These are phyloP conservation scores for Chaetothyriales sp. DNA, from an alignment of 2,329 filamentous ascomycete species.

Conservation along the genomic window DNA sequence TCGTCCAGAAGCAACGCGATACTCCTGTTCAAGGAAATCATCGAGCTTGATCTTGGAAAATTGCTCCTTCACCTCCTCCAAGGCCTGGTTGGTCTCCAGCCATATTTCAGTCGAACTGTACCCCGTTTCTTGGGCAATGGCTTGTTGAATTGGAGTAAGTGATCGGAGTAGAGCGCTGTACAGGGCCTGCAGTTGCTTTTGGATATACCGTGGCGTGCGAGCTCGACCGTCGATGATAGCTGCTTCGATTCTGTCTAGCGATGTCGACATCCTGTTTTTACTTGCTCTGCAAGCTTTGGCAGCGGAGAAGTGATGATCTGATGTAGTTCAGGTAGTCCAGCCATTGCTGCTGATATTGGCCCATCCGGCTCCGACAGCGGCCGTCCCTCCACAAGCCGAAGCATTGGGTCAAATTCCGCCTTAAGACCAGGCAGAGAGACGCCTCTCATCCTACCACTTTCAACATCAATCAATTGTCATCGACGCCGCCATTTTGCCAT, in stretches of 20 bases:
- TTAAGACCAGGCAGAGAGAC: background rate
- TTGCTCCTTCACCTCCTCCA: background rate
- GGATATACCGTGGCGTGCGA: slow-evolving; percentile 25
- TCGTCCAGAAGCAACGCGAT: slow-evolving; percentile 18
- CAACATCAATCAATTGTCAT: background rate
- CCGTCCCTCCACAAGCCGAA: background rate
- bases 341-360: background rate
- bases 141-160: background rate
- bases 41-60: slow-evolving; percentile 3
- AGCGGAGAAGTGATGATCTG: background rate
- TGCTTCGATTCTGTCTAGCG: slow-evolving; percentile 1
- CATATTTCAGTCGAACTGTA: background rate
- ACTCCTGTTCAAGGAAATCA: slow-evolving; percentile 19
- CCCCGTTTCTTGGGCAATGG: background rate
- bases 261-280: background rate
- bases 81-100: background rate
- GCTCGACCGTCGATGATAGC: slow-evolving; percentile 25
- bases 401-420: background rate
- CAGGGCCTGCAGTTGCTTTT: slow-evolving; percentile 25
- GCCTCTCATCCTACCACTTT: background rate
- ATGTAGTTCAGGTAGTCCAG: background rate
- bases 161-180: slow-evolving; percentile 19
- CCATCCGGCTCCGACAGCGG: background rate
- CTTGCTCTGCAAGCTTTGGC: background rate
- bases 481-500: background rate